Evolutionary conservation across 2,329 filamentous ascomycete species (phyloP).

Genomic region (Phialocephala sp.): DNA sequence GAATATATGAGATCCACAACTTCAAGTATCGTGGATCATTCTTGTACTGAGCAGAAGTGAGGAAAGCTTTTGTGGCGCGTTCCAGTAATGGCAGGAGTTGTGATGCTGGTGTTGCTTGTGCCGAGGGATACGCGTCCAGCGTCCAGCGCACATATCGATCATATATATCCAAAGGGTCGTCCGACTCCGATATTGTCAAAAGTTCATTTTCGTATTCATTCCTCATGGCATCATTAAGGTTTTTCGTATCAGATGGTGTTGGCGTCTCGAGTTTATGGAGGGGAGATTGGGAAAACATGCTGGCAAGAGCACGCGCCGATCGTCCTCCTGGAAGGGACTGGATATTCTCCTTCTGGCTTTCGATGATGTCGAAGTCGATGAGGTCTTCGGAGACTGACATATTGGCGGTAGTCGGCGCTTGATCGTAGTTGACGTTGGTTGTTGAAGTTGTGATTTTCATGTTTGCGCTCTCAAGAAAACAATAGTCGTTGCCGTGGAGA

Average conservation of each 20-base stretch:
- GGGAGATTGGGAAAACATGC: constrained; percentile 75
- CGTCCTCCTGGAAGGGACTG: constrained; percentile 87
- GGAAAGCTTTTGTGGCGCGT: constrained; percentile 88
- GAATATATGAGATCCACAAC: constrained; percentile 93
- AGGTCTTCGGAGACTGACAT: constrained; percentile 59
- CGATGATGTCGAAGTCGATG: constrained; percentile 88
- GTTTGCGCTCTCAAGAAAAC: not conserved
- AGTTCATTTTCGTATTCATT: constrained; percentile 88
- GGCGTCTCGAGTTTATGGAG: constrained; percentile 64
- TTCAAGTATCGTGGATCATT: constrained; percentile 94
- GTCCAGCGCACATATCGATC: constrained; percentile 98
- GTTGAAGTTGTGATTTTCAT: not conserved
- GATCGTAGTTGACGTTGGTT: constrained; percentile 19
- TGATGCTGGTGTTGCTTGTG: constrained; percentile 90
- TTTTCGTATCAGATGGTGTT: constrained; percentile 74
- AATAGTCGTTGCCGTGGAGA: not conserved
- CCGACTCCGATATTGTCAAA: constrained; percentile 77
- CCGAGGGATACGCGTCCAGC: constrained; percentile 90
- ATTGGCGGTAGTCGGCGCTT: constrained; percentile 29
- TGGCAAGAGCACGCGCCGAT: constrained; percentile 86
- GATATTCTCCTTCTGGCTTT: constrained; percentile 97
- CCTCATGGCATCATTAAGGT: constrained; percentile 78
- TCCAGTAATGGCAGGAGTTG: constrained; percentile 88
- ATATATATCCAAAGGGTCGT: constrained; percentile 94
- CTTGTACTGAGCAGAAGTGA: constrained; percentile 85